These are phyloP conservation scores for Scutellaria baicalensis DNA, from an alignment of 257 asterid species.

Conservation along the genomic window DNA sequence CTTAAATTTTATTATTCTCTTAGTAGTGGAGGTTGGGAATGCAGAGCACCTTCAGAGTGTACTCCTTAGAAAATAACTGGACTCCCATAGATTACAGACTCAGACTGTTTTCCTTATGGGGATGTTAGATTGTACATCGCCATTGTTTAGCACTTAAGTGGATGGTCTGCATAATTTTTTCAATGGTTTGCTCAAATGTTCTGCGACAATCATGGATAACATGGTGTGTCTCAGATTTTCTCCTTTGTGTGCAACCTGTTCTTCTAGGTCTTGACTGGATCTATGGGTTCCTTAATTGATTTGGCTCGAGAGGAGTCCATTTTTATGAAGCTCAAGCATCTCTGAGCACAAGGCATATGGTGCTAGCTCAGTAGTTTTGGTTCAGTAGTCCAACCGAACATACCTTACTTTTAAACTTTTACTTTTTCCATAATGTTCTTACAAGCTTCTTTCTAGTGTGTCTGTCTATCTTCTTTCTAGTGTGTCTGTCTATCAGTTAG, in stretches of 20 bases:
- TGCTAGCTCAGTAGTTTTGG: not conserved
- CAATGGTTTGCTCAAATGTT: not conserved
- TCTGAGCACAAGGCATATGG: not conserved
- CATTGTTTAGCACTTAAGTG: not conserved
- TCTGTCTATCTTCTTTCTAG: not conserved
- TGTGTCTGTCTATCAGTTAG: not conserved
- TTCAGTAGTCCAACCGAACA: no score
- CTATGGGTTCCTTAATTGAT: not conserved
- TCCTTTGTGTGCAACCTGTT: not conserved
- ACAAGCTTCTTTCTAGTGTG: not conserved
- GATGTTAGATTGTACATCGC: not conserved
- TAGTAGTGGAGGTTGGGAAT: not conserved
- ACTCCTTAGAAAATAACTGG: not conserved
- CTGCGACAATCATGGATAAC: not conserved
- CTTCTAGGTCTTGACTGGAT: not conserved
- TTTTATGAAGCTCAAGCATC: not conserved
- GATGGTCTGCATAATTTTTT: not conserved
- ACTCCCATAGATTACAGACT: not conserved
- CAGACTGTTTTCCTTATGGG: not conserved
- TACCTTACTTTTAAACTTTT: not conserved
- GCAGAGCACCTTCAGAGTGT: not conserved
- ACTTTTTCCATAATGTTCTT: not conserved
- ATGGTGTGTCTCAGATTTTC: not conserved
- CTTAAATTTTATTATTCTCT: not conserved
- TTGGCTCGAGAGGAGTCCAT: not conserved